Evolutionary conservation across 306 rosid species (phyloP), one percentile per base, ranked within the genome.

Genomic region (Mucuna pruriens): DNA sequence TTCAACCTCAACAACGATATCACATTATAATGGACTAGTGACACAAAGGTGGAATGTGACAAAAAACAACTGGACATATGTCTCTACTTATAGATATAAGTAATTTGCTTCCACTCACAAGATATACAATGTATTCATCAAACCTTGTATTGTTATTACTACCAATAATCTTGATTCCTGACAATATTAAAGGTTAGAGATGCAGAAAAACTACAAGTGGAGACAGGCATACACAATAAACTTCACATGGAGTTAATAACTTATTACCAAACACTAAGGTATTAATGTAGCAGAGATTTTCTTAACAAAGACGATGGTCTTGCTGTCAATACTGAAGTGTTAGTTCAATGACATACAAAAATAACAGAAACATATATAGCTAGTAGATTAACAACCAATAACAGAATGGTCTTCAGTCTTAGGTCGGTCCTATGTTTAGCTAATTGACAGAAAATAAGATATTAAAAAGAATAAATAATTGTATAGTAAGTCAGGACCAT

Each of bases 371-470:
- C 45, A 57, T 19, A 23, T 16, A 68, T n/a, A 25, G 26, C 23
- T 55, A 25, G 15, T 6, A 26, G 12, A 70, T 44, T 70, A 33
- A 60, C 34, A 71, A 26, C 29, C 44, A 19, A 9, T 6, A 20
- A 40, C 38, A 55, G 1, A 13, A 39, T 25, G 60, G 11, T 17
- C 61, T 48, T 49, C 19, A 38, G 3, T 54, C 20, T 58, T 13
- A 22, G 71, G 49, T 78, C 39, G 71, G 49, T 78, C 39, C 25
- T 71, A 25, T n/a, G 19, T 65, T 66, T 65, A 70, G 52, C 22
- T 45, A 3, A 79, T 19, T 33, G 34, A 39, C 17, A 7, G 69
- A 9, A 69, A 60, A 73, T 44, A 42, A 54, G 22, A 76, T 20
- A 42, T 38, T 12, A 33, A 9, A 71, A 19, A n/a, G 48, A 65